A percentile compares a stretch with the other conserved stretches of the same genome.
Conservation (phyloP, 2,329 filamentous ascomycete genomes). For the Penicillium nordicum region DNA sequence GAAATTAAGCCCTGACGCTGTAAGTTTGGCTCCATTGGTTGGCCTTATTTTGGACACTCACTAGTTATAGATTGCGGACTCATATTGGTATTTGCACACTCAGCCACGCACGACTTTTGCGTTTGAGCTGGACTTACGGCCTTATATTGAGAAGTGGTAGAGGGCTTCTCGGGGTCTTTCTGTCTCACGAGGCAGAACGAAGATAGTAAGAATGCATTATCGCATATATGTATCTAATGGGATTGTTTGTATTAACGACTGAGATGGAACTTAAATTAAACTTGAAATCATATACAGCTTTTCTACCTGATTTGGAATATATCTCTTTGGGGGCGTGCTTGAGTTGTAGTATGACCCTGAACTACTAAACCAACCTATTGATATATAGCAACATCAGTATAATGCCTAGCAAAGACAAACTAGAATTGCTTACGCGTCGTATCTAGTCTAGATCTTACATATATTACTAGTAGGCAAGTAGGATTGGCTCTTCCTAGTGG, state of each 20-base stretch:
- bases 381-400: too few relatives aligned
- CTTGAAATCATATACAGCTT: background rate
- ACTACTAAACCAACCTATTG: too few relatives aligned
- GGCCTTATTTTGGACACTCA: conserved; percentile 4
- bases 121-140: conserved; percentile 75
- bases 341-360: too few relatives aligned
- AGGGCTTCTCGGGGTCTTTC: background rate
- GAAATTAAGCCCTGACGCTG: conserved; percentile 72
- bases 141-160: conserved; percentile 80
- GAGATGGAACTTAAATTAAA: background rate
- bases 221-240: background rate
- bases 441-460: too few relatives aligned
- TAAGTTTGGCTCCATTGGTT: conserved; percentile 45
- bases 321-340: background rate
- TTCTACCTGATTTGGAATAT: background rate
- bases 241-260: background rate
- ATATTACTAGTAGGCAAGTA: too few relatives aligned
- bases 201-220: background rate
- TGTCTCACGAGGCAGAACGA: background rate
- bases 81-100: conserved; percentile 79
- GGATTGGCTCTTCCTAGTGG: too few relatives aligned
- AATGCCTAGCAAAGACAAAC: too few relatives aligned
- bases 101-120: conserved; percentile 77
- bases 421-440: too few relatives aligned
- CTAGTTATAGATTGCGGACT: conserved; percentile 68